Conservation (phyloP, 2,329 filamentous ascomycete species). For the Didymella arachidicola region DNA sequence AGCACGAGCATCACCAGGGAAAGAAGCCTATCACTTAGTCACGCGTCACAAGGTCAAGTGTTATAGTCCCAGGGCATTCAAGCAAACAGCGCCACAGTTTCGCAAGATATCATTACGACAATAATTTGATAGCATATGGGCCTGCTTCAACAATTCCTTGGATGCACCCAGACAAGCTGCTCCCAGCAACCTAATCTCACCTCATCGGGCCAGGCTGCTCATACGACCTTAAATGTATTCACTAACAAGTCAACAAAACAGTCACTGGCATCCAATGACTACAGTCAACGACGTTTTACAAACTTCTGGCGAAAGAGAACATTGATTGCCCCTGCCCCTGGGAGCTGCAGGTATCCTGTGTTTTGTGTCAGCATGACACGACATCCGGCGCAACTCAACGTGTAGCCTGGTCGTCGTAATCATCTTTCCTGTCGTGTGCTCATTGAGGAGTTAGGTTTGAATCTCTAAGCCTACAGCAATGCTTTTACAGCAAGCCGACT, state of each 20-base stretch:
- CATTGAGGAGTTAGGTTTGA: constrained; percentile 19
- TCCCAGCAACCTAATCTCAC: constrained; percentile 25
- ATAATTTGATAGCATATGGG: constrained; percentile 36
- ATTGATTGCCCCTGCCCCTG: constrained; percentile 32
- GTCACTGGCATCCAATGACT: constrained; percentile 32
- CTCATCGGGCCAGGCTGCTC: constrained; percentile 17
- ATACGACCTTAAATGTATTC: constrained; percentile 29
- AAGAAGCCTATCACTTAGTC: constrained; percentile 27
- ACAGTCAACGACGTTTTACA: constrained; percentile 6
- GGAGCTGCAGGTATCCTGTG: constrained; percentile 42
- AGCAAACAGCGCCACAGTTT: constrained; percentile 46
- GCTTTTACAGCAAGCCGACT: constrained; percentile 18
- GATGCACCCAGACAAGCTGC: constrained; percentile 19
- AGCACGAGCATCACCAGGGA: constrained; percentile 45
- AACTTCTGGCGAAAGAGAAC: background rate
- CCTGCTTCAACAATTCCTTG: constrained; percentile 24
- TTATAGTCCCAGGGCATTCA: constrained; percentile 34
- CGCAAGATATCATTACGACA: constrained; percentile 43
- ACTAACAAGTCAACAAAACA: constrained; percentile 26
- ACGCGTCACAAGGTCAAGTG: constrained; percentile 32
- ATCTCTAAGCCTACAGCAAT: constrained; percentile 19
- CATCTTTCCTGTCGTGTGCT: constrained; percentile 22
- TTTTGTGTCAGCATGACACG: constrained; percentile 46
- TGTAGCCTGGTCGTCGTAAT: constrained; percentile 38
- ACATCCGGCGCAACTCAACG: constrained; percentile 33